These are phyloP conservation scores for Curvularia verruculosa DNA, from an alignment of 2,329 filamentous ascomycete genomes.

Conservation along the genomic window DNA sequence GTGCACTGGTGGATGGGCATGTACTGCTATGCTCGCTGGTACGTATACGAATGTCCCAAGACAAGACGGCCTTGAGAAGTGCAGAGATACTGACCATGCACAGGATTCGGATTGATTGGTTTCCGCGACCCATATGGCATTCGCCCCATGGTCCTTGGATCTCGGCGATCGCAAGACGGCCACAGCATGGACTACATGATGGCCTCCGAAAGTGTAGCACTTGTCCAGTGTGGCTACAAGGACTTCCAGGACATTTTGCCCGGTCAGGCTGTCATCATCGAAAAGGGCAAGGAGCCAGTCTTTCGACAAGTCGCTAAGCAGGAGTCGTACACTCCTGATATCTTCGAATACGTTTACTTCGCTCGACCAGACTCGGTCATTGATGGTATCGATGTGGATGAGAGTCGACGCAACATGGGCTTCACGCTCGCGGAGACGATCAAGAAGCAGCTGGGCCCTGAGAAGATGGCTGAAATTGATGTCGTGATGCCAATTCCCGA, in stretches of 20 bases:
- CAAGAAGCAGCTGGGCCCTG: conserved; percentile 68
- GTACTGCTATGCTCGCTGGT: conserved; percentile 80
- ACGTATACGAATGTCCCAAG: conserved; percentile 19
- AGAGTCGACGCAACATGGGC: conserved; percentile 86
- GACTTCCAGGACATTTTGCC: conserved; percentile 79
- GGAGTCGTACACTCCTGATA: conserved; percentile 78
- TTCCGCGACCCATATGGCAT: conserved; percentile 84
- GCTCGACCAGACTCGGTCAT: conserved; percentile 81
- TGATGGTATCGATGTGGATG: conserved; percentile 86
- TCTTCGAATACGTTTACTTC: conserved; percentile 90
- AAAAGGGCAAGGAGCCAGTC: conserved; percentile 74
- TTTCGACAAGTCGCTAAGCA: conserved; percentile 76
- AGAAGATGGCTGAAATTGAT: conserved; percentile 77
- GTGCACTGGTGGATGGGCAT: conserved; percentile 78
- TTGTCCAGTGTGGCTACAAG: conserved; percentile 79
- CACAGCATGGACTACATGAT: conserved; percentile 83
- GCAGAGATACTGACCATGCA: not conserved
- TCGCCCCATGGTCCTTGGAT: conserved; percentile 80
- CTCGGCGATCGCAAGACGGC: conserved; percentile 69
- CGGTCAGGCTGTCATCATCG: conserved; percentile 83
- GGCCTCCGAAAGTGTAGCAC: conserved; percentile 84
- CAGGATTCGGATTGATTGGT: conserved; percentile 77
- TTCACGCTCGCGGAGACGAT: conserved; percentile 78
- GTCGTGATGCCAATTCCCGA: conserved; percentile 84
- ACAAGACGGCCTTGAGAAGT: not conserved